Conservation (phyloP, 768 basidiomycete genomes). For the Mycena amicta region DNA sequence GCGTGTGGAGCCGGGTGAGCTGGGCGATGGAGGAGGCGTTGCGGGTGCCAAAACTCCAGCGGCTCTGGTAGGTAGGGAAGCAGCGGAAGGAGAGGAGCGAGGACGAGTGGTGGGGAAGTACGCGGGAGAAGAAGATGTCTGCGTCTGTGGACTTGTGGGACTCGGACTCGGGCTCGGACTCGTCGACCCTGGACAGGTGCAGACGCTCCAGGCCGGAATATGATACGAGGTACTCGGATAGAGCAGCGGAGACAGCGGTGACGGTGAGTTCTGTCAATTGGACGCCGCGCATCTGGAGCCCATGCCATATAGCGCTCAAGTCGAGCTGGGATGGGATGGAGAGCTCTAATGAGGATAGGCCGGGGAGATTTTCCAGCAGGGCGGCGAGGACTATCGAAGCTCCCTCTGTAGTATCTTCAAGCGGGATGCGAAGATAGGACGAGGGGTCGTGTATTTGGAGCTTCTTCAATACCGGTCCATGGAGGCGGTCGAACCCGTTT, state of each 20-base stretch:
- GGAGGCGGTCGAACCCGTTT: background rate
- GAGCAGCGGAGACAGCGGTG: background rate
- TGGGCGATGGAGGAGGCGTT: background rate
- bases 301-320: background rate
- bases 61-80: background rate
- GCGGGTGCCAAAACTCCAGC: conserved; percentile 5
- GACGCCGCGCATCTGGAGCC: background rate
- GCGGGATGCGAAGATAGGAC: background rate
- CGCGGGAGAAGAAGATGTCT: conserved; percentile 1
- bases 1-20: background rate
- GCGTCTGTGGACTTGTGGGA: too few relatives aligned
- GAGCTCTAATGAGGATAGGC: background rate
- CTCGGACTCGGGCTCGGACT: background rate
- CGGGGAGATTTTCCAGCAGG: background rate
- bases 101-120: background rate
- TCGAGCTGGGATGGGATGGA: background rate
- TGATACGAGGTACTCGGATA: background rate
- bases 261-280: background rate
- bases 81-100: conserved; percentile 7
- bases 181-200: background rate
- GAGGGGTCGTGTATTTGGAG: background rate
- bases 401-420: background rate
- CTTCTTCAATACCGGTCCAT: background rate
- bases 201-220: background rate
- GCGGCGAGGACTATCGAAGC: background rate